Conservation (phyloP, 2,329 filamentous ascomycete species). For the Talaromyces sp. region DNA sequence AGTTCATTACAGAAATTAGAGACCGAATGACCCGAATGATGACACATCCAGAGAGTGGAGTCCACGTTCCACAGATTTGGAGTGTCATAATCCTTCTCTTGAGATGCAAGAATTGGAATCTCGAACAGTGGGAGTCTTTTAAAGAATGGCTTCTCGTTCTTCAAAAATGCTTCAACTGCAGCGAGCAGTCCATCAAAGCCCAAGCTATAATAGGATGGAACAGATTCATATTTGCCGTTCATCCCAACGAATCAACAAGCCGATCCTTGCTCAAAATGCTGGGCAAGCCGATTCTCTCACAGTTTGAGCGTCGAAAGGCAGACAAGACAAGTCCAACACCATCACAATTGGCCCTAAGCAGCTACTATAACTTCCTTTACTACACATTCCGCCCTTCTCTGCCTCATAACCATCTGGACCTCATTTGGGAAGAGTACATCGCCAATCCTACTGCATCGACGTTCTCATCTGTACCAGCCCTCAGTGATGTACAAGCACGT, state of each 20-base stretch:
- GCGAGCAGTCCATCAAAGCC: constrained; percentile 68
- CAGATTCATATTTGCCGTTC: constrained; percentile 74
- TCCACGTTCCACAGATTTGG: constrained; percentile 85
- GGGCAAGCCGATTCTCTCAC: constrained; percentile 68
- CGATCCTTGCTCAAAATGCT: constrained; percentile 64
- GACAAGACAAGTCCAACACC: constrained; percentile 52
- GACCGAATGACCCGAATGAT: constrained; percentile 70
- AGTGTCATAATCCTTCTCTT: constrained; percentile 78
- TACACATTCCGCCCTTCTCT: constrained; percentile 76
- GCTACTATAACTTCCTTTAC: constrained; percentile 79
- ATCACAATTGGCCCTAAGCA: constrained; percentile 66
- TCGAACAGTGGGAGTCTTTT: constrained; percentile 71
- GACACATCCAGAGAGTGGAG: constrained; percentile 59
- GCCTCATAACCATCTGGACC: constrained; percentile 67
- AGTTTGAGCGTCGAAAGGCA: constrained; percentile 66
- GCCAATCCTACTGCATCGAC: constrained; percentile 64
- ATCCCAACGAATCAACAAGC: constrained; percentile 62
- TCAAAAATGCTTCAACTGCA: constrained; percentile 80
- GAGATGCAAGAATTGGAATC: constrained; percentile 60
- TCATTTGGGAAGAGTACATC: constrained; percentile 78
- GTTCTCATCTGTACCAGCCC: constrained; percentile 53
- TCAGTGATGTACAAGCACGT: constrained; percentile 63
- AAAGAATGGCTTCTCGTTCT: constrained; percentile 76
- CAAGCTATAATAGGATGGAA: constrained; percentile 87
- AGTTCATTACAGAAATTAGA: constrained; percentile 70